Evolutionary conservation across 352 stramenopile genomes (phyloP).

Genomic region (Saprolegnia parasitica): DNA sequence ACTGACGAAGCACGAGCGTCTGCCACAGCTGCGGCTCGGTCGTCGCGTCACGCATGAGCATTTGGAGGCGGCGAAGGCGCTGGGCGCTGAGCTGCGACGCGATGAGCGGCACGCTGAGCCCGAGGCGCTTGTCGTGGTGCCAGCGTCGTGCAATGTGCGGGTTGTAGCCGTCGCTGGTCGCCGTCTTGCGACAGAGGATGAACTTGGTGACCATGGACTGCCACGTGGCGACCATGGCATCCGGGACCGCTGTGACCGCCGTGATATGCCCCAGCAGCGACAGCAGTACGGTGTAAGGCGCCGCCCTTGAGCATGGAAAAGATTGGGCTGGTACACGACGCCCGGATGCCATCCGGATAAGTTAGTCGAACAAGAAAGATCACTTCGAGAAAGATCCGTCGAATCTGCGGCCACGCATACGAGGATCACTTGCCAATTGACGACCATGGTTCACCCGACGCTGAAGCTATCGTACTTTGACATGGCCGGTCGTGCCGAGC

Average conservation of each 20-base stretch:
- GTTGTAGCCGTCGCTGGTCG: not conserved
- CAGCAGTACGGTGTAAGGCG: constrained; percentile 23
- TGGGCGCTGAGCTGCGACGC: not conserved
- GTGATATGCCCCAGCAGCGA: constrained; percentile 21
- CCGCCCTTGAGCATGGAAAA: too few species aligned
- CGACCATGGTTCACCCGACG: not conserved
- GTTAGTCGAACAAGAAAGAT: too few species aligned
- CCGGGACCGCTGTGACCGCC: constrained; percentile 5
- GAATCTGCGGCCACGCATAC: too few species aligned
- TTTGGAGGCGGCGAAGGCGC: not conserved
- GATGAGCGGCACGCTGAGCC: not conserved
- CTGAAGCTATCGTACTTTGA: constrained; percentile 60
- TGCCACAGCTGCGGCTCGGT: not conserved
- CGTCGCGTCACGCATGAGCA: not conserved
- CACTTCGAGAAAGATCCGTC: too few species aligned
- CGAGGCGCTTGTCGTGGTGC: not conserved
- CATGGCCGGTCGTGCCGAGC: constrained; percentile 44
- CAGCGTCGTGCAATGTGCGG: not conserved
- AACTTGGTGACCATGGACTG: constrained; percentile 11
- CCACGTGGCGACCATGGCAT: not conserved
- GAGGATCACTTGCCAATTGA: not conserved
- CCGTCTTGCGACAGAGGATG: constrained; percentile 5
- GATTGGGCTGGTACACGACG: too few species aligned
- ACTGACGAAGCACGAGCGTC: not conserved
- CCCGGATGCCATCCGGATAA: too few species aligned